Evolutionary conservation across 2,329 filamentous ascomycete species (phyloP), one percentile per base, ranked within the genome.

Genomic region (Podosphaera xanthii): DNA sequence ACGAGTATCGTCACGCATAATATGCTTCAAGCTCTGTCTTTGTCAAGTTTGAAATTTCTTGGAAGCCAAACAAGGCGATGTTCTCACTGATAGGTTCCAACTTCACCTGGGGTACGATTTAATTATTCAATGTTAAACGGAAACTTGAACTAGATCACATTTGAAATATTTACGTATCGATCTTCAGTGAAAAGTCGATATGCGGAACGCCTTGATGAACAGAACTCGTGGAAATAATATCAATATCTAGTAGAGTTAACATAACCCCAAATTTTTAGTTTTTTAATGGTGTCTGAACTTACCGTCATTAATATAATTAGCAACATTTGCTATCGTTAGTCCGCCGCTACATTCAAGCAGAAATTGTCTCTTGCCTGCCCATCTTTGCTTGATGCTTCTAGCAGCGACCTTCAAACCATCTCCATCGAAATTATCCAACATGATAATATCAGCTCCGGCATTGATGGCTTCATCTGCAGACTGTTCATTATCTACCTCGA

Each of bases 131-230:
- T 22, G 22, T 22, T 22, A 22, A 22, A 22, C 22, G 22, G 22
- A 22, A 22, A 22, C 22, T 22, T 22, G 22, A 22, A 22, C 22
- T 22, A 22, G 22, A 22, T 22, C 22, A 22, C 1, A 22, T 22
- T 22, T 46, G 2, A 46, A 3, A 46, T 12, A 22, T 31, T 53
- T n/a, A 72, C 62, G 74, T 74, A 60, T 79, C 71, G 63, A 98
- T 90, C 75, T 98, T 98, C 65, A 98, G 76, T 4, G 90, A 96
- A 70, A 96, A 97, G 71, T 98, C 92, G 53, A 98, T 82, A 69
- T 96, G 89, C 36, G 86, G 81, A 2, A 94, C 88, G 2, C 92
- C 91, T 73, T 98, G 92, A 68, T 98, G 92, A 68, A 98, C 96
- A 58, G 87, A 91, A 70, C 90, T 96, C 50, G 91, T 96, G 50